These are phyloP conservation scores for Scorias spongiosa DNA, from an alignment of 2,329 filamentous ascomycete species.

Conservation along the genomic window DNA sequence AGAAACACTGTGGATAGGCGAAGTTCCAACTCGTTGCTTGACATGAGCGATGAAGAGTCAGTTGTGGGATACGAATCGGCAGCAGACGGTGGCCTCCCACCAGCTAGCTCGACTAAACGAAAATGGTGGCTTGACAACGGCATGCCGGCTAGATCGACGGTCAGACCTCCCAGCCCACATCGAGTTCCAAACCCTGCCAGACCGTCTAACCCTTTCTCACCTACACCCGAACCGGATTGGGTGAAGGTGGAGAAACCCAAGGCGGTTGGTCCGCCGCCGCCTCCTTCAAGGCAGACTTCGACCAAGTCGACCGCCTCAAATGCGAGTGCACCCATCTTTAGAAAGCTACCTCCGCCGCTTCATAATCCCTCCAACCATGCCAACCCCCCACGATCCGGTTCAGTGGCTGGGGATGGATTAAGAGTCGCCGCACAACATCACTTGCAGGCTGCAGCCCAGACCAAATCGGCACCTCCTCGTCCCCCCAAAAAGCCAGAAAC, in stretches of 20 bases:
- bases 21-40: slow-evolving; percentile 38
- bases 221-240: slow-evolving; percentile 70
- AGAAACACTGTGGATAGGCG: slow-evolving; percentile 51
- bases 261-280: not conserved
- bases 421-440: not conserved
- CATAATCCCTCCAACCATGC: not conserved
- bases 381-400: not conserved
- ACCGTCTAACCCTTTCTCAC: slow-evolving; percentile 66
- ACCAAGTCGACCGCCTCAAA: not conserved
- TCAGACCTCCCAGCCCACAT: slow-evolving; percentile 49
- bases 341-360: not conserved
- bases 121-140: slow-evolving; percentile 54
- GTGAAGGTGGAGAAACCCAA: slow-evolving; percentile 34
- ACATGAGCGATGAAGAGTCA: slow-evolving; percentile 62
- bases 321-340: not conserved
- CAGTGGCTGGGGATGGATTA: not conserved
- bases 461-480: not conserved
- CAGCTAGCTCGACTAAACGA: slow-evolving; percentile 44
- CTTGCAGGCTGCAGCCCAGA: not conserved
- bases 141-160: slow-evolving; percentile 57
- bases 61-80: slow-evolving; percentile 68
- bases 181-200: slow-evolving; percentile 57
- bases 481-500: not conserved
- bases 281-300: not conserved
- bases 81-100: slow-evolving; percentile 52